Evolutionary conservation across 2,329 filamentous ascomycete genomes (phyloP).

Genomic region (Plenodomus tracheiphilus): DNA sequence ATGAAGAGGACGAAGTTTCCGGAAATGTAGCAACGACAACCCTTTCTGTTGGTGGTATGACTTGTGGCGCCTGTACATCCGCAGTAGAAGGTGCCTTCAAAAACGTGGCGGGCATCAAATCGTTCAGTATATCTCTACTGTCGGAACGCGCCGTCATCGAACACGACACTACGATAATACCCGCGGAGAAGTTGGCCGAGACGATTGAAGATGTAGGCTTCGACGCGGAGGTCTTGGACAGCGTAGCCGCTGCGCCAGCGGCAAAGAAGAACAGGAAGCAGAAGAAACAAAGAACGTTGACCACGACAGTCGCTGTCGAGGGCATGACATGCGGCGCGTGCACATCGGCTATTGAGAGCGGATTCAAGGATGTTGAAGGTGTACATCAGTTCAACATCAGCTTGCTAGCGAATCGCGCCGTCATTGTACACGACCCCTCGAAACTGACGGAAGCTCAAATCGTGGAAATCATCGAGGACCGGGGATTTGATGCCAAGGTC

Average conservation of each 20-base stretch:
- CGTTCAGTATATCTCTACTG: constrained; percentile 80
- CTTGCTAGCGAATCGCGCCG: constrained; percentile 86
- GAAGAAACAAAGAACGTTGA: constrained; percentile 56
- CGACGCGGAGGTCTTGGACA: constrained; percentile 77
- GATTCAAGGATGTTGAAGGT: constrained; percentile 76
- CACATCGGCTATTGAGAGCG: constrained; percentile 85
- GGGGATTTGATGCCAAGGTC: constrained; percentile 85
- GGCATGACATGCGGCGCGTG: constrained; percentile 99
- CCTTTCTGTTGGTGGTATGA: constrained; percentile 83
- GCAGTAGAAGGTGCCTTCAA: constrained; percentile 82
- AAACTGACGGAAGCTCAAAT: constrained; percentile 75
- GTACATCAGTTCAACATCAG: constrained; percentile 92
- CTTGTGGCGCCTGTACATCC: constrained; percentile 85
- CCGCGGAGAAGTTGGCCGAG: constrained; percentile 58
- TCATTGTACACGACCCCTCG: constrained; percentile 78
- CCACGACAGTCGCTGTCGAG: constrained; percentile 85
- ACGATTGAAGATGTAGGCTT: constrained; percentile 74
- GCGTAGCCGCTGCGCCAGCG: constrained; percentile 52
- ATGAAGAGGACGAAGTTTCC: constrained; percentile 40
- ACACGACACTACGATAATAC: constrained; percentile 66
- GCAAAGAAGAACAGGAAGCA: constrained; percentile 41
- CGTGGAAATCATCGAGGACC: constrained; percentile 80
- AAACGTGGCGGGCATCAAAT: constrained; percentile 70
- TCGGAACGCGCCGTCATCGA: constrained; percentile 85
- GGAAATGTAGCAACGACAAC: constrained; percentile 64